Conservation (phyloP, 2,329 filamentous ascomycete species). For the Microthyrium microscopicum region DNA sequence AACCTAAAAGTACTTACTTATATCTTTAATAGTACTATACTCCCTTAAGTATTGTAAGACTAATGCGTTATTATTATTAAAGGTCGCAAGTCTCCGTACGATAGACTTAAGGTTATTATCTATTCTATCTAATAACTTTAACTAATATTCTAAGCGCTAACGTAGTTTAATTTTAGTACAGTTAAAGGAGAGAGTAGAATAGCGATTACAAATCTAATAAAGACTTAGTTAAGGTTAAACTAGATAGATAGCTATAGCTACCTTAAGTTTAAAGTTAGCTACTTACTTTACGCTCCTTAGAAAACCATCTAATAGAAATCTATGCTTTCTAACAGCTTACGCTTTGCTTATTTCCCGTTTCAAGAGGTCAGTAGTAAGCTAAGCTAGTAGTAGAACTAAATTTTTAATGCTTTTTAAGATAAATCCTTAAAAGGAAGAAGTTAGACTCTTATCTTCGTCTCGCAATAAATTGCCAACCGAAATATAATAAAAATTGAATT, state of each 20-base stretch:
- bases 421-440: constrained; percentile 7
- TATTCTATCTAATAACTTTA: constrained; percentile 1
- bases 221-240: constrained; percentile 3
- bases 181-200: constrained; percentile 3
- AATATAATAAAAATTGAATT: constrained; percentile 8
- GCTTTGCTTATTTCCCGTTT: constrained; percentile 7
- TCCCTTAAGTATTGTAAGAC: constrained; percentile 5
- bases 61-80: constrained; percentile 2
- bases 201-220: constrained; percentile 4
- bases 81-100: constrained; percentile 5
- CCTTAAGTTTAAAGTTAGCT: constrained; percentile 5
- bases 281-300: constrained; percentile 3
- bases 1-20: constrained; percentile 5
- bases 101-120: constrained; percentile 2
- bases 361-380: constrained; percentile 8
- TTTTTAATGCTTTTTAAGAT: constrained; percentile 8
- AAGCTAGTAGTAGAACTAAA: constrained; percentile 7
- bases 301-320: constrained; percentile 8
- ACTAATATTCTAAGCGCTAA: not conserved
- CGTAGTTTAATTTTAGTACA: not conserved
- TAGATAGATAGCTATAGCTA: constrained; percentile 3
- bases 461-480: constrained; percentile 8
- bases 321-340: constrained; percentile 6
- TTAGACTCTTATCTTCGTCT: constrained; percentile 6
- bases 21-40: constrained; percentile 3